Conservation (phyloP, 257 asterid species). For the Solanum arcanum region DNA sequence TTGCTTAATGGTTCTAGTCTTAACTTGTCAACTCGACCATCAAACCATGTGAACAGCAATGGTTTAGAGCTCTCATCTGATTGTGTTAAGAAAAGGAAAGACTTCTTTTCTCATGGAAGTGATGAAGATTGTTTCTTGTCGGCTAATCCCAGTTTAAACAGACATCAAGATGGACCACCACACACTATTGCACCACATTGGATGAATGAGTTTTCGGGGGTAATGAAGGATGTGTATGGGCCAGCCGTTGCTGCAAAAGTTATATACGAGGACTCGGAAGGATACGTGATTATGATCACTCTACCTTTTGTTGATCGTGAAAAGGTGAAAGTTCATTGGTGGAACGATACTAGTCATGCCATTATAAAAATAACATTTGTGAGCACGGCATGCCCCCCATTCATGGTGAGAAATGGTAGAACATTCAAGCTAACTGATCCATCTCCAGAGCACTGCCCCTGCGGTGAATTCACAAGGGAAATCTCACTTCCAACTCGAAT, state of each 20-base stretch:
- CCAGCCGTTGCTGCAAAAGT: conserved; percentile 68
- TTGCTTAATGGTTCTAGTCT: conserved; percentile 44
- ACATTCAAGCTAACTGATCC: conserved; percentile 62
- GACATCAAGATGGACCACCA: conserved; percentile 29
- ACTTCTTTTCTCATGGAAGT: conserved; percentile 30
- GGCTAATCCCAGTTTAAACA: conserved; percentile 4
- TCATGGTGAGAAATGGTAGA: conserved; percentile 49
- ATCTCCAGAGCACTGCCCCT: conserved; percentile 67
- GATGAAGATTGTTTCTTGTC: conserved; percentile 31
- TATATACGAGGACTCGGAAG: conserved; percentile 54
- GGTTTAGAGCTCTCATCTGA: conserved; percentile 37
- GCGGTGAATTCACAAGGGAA: conserved; percentile 63
- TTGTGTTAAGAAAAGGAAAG: conserved; percentile 53
- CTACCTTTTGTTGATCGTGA: conserved; percentile 61
- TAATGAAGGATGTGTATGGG: conserved; percentile 35
- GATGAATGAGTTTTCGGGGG: conserved; percentile 52
- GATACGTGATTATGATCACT: conserved; percentile 49
- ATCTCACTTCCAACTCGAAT: conserved; percentile 56
- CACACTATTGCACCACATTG: conserved; percentile 39
- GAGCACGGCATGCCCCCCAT: conserved; percentile 52
- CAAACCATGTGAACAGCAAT: conserved; percentile 25
- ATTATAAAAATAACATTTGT: conserved; percentile 55
- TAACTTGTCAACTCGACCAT: conserved; percentile 36
- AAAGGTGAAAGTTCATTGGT: conserved; percentile 62
- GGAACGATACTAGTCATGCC: conserved; percentile 57